These are phyloP conservation scores for Leishmania tarentolae DNA, from an alignment of 208 protist species.

Conservation along the genomic window DNA sequence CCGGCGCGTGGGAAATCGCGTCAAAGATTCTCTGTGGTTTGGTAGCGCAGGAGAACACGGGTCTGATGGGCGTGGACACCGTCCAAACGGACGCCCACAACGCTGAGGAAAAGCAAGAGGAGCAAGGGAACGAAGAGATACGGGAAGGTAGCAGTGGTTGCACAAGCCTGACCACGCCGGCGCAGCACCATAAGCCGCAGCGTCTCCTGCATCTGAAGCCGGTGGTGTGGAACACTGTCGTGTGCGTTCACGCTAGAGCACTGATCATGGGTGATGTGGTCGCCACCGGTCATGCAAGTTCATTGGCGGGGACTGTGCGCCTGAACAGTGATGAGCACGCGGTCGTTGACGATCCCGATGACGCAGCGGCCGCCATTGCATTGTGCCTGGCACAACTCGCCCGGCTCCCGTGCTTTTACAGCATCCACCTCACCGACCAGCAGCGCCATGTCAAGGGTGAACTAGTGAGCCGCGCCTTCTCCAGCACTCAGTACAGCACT, in stretches of 20 bases:
- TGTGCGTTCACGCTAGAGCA: constrained; percentile 65
- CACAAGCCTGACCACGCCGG: background rate
- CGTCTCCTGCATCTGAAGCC: constrained; percentile 36
- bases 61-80: background rate
- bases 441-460: constrained; percentile 87
- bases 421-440: constrained; percentile 71
- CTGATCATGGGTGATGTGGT: constrained; percentile 79
- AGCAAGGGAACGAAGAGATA: constrained; percentile 3
- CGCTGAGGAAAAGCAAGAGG: background rate
- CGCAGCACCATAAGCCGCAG: background rate
- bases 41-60: constrained; percentile 60
- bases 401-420: constrained; percentile 42
- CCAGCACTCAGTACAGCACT: constrained; percentile 52
- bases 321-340: constrained; percentile 5
- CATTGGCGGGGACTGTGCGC: background rate
- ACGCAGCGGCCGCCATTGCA: background rate
- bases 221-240: constrained; percentile 71
- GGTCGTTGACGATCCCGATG: constrained; percentile 7
- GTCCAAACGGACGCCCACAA: background rate
- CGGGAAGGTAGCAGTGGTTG: background rate
- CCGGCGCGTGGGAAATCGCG: constrained; percentile 71
- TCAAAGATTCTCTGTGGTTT: constrained; percentile 61
- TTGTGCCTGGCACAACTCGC: constrained; percentile 6
- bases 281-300: background rate
- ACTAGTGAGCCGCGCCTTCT: constrained; percentile 63